Evolutionary conservation across 2,329 filamentous ascomycete species (phyloP).

Genomic region (Trichoderma citrinoviride): DNA sequence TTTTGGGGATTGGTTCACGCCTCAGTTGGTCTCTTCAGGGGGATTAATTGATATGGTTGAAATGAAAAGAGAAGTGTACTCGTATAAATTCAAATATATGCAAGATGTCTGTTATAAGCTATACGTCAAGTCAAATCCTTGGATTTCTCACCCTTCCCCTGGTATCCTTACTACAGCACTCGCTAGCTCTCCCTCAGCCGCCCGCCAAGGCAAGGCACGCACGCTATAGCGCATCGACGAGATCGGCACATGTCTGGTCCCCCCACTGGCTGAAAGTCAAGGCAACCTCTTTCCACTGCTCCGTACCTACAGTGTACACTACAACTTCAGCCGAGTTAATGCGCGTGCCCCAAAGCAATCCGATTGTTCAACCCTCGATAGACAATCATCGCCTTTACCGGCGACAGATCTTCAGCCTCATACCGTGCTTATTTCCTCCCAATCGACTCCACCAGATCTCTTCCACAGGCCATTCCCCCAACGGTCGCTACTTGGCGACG

Average conservation of each 20-base stretch:
- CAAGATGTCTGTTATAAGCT: no score
- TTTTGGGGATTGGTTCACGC: no score
- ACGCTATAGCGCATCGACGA: slow-evolving; percentile 4
- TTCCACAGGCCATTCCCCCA: background rate
- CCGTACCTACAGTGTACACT: no score
- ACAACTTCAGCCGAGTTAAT: background rate
- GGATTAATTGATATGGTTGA: no score
- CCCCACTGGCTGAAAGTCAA: background rate
- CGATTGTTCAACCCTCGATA: background rate
- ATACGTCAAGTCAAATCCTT: background rate
- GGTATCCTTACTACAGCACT: background rate
- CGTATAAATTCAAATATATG: no score
- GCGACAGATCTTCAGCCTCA: background rate
- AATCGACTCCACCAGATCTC: background rate
- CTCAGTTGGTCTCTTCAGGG: no score
- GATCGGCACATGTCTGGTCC: background rate
- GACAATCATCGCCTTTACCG: background rate
- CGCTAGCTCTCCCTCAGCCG: background rate
- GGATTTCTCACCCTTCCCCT: background rate
- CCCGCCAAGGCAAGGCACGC: slow-evolving; percentile 12
- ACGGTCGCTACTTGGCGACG: no score
- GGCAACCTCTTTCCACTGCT: no score
- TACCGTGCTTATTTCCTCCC: background rate
- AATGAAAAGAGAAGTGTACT: no score
- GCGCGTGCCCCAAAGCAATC: background rate